Percentiles rank a stretch among this genome's conserved stretches.
phyloP scores from a whole-genome alignment of 768 basidiomycete genomes.

The Hydnomerulius pinastri region DNA sequence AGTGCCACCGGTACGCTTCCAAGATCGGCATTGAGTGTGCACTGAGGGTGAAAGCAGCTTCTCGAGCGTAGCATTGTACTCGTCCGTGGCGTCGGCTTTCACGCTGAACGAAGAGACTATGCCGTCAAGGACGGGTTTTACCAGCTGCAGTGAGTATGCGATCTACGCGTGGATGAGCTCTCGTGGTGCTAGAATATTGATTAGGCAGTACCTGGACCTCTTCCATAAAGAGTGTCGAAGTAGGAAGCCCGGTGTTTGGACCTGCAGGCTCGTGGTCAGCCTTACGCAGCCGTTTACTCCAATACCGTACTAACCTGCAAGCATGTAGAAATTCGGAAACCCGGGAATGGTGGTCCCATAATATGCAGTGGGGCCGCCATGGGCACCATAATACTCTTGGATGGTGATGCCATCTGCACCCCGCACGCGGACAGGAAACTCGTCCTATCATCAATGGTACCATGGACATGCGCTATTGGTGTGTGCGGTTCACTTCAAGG shows the following conservation, averaged over 20 bases:
- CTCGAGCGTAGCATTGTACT: slow-evolving; percentile 18
- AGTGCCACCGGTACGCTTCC: slow-evolving; percentile 36
- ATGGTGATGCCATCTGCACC: slow-evolving; percentile 19
- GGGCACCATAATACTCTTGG: slow-evolving; percentile 18
- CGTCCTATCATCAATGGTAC: slow-evolving; percentile 1
- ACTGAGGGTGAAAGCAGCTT: slow-evolving; percentile 6
- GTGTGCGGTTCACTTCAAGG: neutral
- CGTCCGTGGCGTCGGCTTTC: slow-evolving; percentile 14
- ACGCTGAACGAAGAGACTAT: slow-evolving; percentile 13
- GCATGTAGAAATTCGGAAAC: slow-evolving; percentile 31
- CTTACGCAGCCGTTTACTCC: neutral
- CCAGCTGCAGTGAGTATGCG: slow-evolving; percentile 19
- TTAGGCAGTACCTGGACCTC: slow-evolving; percentile 20
- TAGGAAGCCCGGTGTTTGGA: slow-evolving; percentile 16
- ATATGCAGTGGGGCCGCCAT: slow-evolving; percentile 32
- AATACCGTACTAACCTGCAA: slow-evolving; percentile 15
- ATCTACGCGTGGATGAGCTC: slow-evolving; percentile 7
- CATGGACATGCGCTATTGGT: neutral
- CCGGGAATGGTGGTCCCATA: slow-evolving; percentile 27
- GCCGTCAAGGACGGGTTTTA: slow-evolving; percentile 17
- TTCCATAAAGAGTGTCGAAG: slow-evolving; percentile 17
- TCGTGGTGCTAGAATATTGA: neutral
- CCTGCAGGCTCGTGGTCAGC: slow-evolving; percentile 1
- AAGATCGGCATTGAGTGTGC: slow-evolving; percentile 36
- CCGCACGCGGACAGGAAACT: slow-evolving; percentile 9